Conservation (phyloP, 2,329 filamentous ascomycete genomes). For the Dactylellina cionopaga region DNA sequence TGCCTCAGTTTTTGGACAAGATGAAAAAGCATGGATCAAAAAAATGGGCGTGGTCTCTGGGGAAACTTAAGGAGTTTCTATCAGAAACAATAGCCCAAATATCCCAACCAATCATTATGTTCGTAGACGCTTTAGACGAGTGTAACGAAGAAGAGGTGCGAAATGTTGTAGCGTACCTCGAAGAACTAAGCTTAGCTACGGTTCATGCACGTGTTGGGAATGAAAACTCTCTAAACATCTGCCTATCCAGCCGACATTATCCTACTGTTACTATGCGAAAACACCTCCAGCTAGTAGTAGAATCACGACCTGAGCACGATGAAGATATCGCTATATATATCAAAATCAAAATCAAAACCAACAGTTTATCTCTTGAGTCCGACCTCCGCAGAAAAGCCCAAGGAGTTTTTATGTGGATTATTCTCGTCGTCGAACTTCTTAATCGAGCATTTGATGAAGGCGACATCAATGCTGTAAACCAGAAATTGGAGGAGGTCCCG, state of each 20-base stretch:
- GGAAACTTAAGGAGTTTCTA: constrained; percentile 19
- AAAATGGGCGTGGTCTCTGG: neutral
- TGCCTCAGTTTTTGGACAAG: constrained; percentile 27
- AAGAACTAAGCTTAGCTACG: constrained; percentile 54
- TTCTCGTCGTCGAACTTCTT: constrained; percentile 52
- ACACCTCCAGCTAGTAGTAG: constrained; percentile 55
- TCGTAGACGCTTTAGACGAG: constrained; percentile 60
- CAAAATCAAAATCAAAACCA: neutral
- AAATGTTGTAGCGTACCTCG: constrained; percentile 58
- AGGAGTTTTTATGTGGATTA: constrained; percentile 40
- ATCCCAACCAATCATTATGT: constrained; percentile 9
- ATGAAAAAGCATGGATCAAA: constrained; percentile 16
- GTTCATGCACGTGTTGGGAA: constrained; percentile 4
- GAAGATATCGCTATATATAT: constrained; percentile 56
- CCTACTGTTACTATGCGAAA: constrained; percentile 58
- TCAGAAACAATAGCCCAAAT: neutral
- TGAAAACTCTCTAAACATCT: constrained; percentile 53
- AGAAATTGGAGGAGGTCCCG: constrained; percentile 29
- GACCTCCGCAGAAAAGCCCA: constrained; percentile 5
- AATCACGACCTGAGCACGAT: constrained; percentile 56
- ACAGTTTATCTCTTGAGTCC: neutral
- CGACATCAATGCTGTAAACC: constrained; percentile 13
- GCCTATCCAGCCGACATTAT: constrained; percentile 59
- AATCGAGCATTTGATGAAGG: constrained; percentile 50
- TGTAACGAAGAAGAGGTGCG: constrained; percentile 58